Conservation (phyloP, 768 basidiomycete species). For the Termitomyces sp. region DNA sequence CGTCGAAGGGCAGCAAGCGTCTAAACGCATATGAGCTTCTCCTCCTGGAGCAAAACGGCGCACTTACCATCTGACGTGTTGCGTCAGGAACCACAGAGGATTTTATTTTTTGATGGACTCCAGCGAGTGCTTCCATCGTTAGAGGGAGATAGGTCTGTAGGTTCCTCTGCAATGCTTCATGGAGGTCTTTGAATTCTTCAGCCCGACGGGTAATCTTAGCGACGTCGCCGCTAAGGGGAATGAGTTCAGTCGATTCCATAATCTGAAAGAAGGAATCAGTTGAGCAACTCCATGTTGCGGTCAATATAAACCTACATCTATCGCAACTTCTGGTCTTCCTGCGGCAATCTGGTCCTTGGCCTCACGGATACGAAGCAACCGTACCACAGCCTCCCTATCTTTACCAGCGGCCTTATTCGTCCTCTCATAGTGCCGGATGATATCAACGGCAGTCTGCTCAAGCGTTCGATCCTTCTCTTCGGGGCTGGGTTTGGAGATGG, state of each 20-base stretch:
- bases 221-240: conserved; percentile 84
- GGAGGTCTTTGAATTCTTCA: conserved; percentile 83
- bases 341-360: conserved; percentile 71
- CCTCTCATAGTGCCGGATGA: conserved; percentile 74
- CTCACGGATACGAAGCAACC: conserved; percentile 74
- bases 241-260: conserved; percentile 80
- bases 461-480: conserved; percentile 62
- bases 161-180: conserved; percentile 86
- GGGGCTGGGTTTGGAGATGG: conserved; percentile 57
- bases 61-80: conserved; percentile 67
- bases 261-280: conserved; percentile 37
- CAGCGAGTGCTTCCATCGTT: conserved; percentile 89
- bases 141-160: conserved; percentile 82
- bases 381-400: conserved; percentile 68
- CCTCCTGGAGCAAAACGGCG: conserved; percentile 1
- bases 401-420: conserved; percentile 67
- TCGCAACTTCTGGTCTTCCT: conserved; percentile 66
- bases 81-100: conserved; percentile 65
- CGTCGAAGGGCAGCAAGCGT: conserved; percentile 62
- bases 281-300: neutral
- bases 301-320: conserved; percentile 58
- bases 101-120: conserved; percentile 75
- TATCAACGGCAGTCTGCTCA: conserved; percentile 72
- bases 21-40: conserved; percentile 27
- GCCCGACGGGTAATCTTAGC: conserved; percentile 79